A percentile compares a stretch with the other conserved stretches of the same genome.
phyloP scores from a whole-genome alignment of 306 rosid genomes.

The Hylodesmum podocarpum region DNA sequence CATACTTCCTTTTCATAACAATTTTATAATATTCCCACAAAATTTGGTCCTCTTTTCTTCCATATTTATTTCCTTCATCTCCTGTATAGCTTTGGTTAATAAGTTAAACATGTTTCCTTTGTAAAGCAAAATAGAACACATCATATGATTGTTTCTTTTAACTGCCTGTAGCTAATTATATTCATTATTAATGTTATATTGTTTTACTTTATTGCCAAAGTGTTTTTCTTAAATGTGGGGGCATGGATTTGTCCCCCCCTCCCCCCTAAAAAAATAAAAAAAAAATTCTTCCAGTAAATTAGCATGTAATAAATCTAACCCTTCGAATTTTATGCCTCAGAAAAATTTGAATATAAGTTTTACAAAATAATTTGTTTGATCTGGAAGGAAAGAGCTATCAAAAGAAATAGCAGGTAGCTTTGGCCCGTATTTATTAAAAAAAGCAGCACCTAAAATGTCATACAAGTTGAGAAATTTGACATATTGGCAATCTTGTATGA shows the following conservation, averaged over 20 bases:
- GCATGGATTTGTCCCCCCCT: too few relatives aligned
- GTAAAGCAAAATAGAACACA: background rate
- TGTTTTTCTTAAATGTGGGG: background rate
- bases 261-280: too few relatives aligned
- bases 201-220: background rate
- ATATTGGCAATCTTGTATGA: too few relatives aligned
- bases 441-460: background rate
- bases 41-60: background rate
- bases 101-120: background rate
- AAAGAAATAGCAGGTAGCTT: background rate
- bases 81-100: background rate
- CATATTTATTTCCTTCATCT: background rate
- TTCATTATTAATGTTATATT: background rate
- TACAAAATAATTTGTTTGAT: background rate
- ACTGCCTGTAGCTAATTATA: background rate
- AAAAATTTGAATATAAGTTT: background rate
- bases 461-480: too few relatives aligned
- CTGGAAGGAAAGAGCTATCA: background rate
- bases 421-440: background rate
- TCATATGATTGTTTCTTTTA: background rate
- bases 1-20: background rate
- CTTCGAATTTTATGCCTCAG: background rate
- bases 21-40: background rate
- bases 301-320: background rate
- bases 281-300: too few relatives aligned